These are phyloP conservation scores for Vitis cinerea DNA, from an alignment of 164 flowering plant species.

Conservation along the genomic window DNA sequence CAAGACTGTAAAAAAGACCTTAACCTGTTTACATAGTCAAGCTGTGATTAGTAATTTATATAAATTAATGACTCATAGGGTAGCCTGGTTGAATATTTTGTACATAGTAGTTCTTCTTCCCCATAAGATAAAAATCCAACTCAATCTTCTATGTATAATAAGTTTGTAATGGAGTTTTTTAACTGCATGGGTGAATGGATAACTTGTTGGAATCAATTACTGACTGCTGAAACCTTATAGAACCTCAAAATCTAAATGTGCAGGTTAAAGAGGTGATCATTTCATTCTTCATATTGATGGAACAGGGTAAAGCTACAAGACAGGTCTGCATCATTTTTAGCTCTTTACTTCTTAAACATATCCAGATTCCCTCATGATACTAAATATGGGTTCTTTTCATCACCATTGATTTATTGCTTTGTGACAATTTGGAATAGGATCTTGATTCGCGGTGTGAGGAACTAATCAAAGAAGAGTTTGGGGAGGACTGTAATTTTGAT, in stretches of 20 bases:
- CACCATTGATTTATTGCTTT: constrained; percentile 2
- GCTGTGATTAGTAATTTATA: no score
- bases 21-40: no score
- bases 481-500: constrained; percentile 67
- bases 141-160: no score
- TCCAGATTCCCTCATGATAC: not conserved
- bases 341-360: not conserved
- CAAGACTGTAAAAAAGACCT: no score
- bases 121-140: no score
- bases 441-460: constrained; percentile 68
- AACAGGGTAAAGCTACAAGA: constrained; percentile 70
- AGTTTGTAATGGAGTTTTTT: no score
- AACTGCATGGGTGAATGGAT: no score
- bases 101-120: no score
- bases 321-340: constrained; percentile 26
- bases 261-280: constrained; percentile 86
- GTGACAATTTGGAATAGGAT: constrained; percentile 39
- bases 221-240: not conserved
- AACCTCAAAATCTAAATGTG: constrained; percentile 8
- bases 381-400: not conserved
- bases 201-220: not conserved
- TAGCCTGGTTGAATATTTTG: no score
- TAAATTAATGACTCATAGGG: no score
- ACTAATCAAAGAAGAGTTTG: constrained; percentile 67
- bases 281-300: constrained; percentile 71